Conservation (phyloP, 148 eudicot species). For the Polygonum aviculare region DNA sequence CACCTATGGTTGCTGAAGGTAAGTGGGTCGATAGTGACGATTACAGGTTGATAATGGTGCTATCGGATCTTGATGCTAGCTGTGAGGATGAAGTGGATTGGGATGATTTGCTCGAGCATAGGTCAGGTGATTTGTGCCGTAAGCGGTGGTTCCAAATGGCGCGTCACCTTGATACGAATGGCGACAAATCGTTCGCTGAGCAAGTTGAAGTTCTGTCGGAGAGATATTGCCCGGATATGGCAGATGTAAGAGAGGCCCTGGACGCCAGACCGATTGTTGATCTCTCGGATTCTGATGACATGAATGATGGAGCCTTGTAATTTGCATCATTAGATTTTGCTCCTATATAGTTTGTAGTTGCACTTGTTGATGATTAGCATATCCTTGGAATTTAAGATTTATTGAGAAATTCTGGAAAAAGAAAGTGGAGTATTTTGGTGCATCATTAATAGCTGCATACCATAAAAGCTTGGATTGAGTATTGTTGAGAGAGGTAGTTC, state of each 20-base stretch:
- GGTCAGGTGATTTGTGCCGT: constrained; percentile 27
- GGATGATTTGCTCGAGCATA: constrained; percentile 31
- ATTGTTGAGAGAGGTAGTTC: too few species aligned
- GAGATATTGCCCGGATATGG: constrained; percentile 26
- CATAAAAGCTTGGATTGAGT: too few species aligned
- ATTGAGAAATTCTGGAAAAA: too few species aligned
- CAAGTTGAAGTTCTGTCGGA: constrained; percentile 31
- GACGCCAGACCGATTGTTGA: constrained; percentile 21
- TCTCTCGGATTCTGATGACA: neutral
- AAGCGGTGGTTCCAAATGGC: constrained; percentile 35
- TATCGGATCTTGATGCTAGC: constrained; percentile 24
- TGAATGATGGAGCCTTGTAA: neutral
- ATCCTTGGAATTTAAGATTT: too few species aligned
- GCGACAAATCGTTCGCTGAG: constrained; percentile 22
- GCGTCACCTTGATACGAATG: constrained; percentile 24
- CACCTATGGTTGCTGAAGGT: constrained; percentile 26
- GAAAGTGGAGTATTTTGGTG: too few species aligned
- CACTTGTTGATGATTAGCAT: too few species aligned
- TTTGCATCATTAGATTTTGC: neutral
- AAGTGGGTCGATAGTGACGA: constrained; percentile 36
- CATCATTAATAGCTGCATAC: too few species aligned
- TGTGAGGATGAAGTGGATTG: constrained; percentile 36
- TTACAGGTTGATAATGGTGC: constrained; percentile 28
- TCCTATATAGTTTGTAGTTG: too few species aligned
- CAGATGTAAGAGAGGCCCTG: constrained; percentile 24